Percentiles rank a stretch among this genome's conserved stretches.
phyloP scores from a whole-genome alignment of 345 rosid species.

The Mallotus nudiflorus region DNA sequence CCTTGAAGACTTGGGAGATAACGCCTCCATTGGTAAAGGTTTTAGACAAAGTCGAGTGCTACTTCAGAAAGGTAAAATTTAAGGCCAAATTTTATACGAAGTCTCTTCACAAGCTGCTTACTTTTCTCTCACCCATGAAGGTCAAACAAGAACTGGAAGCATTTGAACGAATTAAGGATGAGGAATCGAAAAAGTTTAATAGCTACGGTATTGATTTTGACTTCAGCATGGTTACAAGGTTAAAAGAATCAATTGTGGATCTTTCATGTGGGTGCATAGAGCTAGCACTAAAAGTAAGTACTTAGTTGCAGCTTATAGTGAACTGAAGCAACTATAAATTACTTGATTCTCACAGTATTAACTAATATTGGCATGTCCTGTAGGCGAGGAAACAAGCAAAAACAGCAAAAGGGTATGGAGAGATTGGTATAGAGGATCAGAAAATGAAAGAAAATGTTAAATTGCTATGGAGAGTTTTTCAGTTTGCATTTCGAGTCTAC shows the following conservation, averaged over 20 bases:
- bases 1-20: constrained; percentile 20
- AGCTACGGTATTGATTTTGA: constrained; percentile 17
- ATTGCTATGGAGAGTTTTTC: constrained; percentile 24
- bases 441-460: background rate
- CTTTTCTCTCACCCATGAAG: constrained; percentile 4
- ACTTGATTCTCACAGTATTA: background rate
- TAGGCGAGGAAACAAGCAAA: constrained; percentile 18
- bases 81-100: background rate
- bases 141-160: constrained; percentile 20
- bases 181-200: constrained; percentile 15
- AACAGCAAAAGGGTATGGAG: background rate
- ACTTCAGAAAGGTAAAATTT: constrained; percentile 21
- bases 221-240: constrained; percentile 11
- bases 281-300: constrained; percentile 20
- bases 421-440: background rate
- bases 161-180: constrained; percentile 21
- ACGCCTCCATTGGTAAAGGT: constrained; percentile 9
- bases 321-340: background rate
- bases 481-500: constrained; percentile 26
- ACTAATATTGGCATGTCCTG: background rate
- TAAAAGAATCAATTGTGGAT: constrained; percentile 22
- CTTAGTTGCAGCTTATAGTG: too few relatives aligned
- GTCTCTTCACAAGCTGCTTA: background rate
- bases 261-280: constrained; percentile 29
- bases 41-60: constrained; percentile 19